Evolutionary conservation across 345 rosid genomes (phyloP), one percentile per base, ranked within the genome.

Genomic region (Salix udensis): DNA sequence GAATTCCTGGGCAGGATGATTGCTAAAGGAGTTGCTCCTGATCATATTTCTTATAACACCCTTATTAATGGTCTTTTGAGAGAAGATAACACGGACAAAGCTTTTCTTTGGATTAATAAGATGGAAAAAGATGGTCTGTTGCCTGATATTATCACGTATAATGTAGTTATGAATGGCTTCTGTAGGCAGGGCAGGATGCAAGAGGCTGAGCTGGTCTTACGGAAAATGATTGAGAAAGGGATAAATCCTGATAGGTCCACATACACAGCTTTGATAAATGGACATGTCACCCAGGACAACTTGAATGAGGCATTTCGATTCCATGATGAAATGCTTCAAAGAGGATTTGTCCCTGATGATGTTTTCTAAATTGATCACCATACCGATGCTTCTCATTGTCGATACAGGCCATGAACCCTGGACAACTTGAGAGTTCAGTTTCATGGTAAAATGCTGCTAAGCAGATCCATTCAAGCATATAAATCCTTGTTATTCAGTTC

Each of bases 251-350:
- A 89, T 82, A 89, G 80, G 77, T 79, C 88, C 64, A 89, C 94
- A 4, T 94, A 89, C 77, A 81, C 85, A n/a, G 82, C 89, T 68
- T 80, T 94, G 84, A 94, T 91, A 76, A 92, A 92, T 87, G 97
- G 98, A 52, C 86, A 87, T 80, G 97, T 89, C 69, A 79, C 83
- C 62, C 91, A 80, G 68, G 94, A 91, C 79, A 91, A 89, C 85
- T 82, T 92, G 79, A 88, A 85, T 42, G 96, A 86, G 73, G 97
- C 97, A 58, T 94, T 94, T 87, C 84, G 88, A 58, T 88, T 87
- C 76, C 98, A 94, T 77, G 90, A 91, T 77, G 94, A 94, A 85
- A 94, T 94, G 96, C 77, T 94, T 75, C 89, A 76, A 68, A 87
- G 89, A 78, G 96, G 98, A 18, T 88, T 94, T 79, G 89, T 88